Conservation (phyloP, 1,284 basidiomycete species). For the Puccinia horiana region DNA sequence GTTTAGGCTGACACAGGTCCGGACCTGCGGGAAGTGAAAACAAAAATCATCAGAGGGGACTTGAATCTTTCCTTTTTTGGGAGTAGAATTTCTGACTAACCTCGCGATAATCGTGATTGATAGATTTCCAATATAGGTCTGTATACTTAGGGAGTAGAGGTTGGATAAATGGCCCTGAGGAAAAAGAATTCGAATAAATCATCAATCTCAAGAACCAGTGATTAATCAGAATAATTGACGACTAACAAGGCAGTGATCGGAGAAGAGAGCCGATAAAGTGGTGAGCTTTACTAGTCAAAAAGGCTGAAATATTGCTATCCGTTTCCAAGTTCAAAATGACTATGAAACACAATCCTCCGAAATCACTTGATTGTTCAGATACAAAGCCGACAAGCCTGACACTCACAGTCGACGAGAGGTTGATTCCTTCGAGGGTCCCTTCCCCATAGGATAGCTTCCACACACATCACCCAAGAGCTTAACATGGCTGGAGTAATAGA, state of each 20-base stretch:
- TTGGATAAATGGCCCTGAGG: constrained; percentile 73
- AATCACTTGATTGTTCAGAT: constrained; percentile 17
- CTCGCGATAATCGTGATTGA: constrained; percentile 79
- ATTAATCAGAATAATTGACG: background rate
- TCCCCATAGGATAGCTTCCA: constrained; percentile 60
- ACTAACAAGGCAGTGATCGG: constrained; percentile 42
- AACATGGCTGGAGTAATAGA: constrained; percentile 62
- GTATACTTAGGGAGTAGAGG: constrained; percentile 70
- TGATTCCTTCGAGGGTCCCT: constrained; percentile 83
- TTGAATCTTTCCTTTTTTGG: background rate
- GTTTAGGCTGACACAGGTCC: constrained; percentile 59
- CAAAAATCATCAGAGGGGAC: background rate
- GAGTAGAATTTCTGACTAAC: constrained; percentile 60
- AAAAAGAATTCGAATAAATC: constrained; percentile 61
- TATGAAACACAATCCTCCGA: background rate
- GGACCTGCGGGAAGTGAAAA: constrained; percentile 58
- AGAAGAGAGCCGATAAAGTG: constrained; percentile 61
- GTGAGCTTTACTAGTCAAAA: constrained; percentile 55
- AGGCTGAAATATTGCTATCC: constrained; percentile 53
- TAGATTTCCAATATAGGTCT: constrained; percentile 71
- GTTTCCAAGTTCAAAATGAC: constrained; percentile 41
- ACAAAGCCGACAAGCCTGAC: constrained; percentile 37
- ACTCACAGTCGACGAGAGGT: constrained; percentile 69
- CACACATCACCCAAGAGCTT: constrained; percentile 60
- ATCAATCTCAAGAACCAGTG: constrained; percentile 55